Evolutionary conservation across 2,329 filamentous ascomycete species (phyloP).

Genomic region (Ascochyta viciae-villosae): DNA sequence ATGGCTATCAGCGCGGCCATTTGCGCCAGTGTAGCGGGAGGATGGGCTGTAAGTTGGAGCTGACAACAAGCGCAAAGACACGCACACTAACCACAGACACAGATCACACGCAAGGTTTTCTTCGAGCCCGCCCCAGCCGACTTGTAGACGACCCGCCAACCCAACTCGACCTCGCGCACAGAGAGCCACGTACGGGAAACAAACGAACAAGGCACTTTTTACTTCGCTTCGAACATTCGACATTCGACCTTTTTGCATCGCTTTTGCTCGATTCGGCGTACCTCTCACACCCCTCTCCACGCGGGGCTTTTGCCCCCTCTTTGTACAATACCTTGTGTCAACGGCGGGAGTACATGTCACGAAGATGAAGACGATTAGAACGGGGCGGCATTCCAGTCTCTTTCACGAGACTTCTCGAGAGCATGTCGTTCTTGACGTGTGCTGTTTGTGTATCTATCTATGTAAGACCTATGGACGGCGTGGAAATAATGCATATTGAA

Average conservation of each 20-base stretch:
- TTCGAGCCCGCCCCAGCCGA: slow-evolving; percentile 28
- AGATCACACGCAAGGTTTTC: slow-evolving; percentile 40
- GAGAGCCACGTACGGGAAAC: background rate
- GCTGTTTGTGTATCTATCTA: slow-evolving; percentile 16
- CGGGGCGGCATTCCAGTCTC: slow-evolving; percentile 2
- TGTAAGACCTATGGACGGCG: slow-evolving; percentile 18
- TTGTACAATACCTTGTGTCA: slow-evolving; percentile 29
- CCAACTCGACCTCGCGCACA: background rate
- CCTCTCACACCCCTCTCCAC: slow-evolving; percentile 29
- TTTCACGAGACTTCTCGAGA: background rate
- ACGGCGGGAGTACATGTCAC: slow-evolving; percentile 13
- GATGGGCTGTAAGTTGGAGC: slow-evolving; percentile 74
- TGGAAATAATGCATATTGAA: slow-evolving; percentile 19
- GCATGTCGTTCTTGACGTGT: background rate
- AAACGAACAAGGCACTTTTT: slow-evolving; percentile 4
- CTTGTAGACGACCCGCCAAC: background rate
- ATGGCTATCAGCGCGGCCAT: slow-evolving; percentile 96
- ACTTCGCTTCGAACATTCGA: slow-evolving; percentile 2
- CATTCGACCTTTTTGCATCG: slow-evolving; percentile 22
- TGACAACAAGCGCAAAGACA: background rate
- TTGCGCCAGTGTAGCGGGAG: slow-evolving; percentile 82
- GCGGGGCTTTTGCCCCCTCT: slow-evolving; percentile 12
- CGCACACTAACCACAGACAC: slow-evolving; percentile 6
- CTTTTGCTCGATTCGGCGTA: slow-evolving; percentile 21
- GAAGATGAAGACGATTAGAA: slow-evolving; percentile 5